Base-by-base conservation (phyloP, 1,139 yeast species). In the Scheffersomyces segobiensis region DNA sequence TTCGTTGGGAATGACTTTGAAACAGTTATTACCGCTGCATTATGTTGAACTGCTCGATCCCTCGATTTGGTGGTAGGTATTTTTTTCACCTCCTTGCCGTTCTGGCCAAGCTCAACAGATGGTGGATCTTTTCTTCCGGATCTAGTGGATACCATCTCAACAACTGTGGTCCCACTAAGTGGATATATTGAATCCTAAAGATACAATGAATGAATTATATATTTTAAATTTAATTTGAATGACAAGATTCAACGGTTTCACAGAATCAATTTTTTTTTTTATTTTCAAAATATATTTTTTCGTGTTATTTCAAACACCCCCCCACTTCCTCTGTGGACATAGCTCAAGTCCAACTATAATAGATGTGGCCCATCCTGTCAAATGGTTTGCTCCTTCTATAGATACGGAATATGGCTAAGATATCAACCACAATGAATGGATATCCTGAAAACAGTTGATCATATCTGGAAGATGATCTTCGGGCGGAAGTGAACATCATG, bases 111-210 rank as follows among this genome's bases (percentile, higher is more conserved):
- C 50, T 48, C 50, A 17, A 48, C 50, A n/a, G 50, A 20, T 20
- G 21, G 10, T 24, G 17, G 50, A 14, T 24, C 58, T 48, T 53
- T 54, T 5, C 52, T 55, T 42, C 54, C 53, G 48, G 61, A 59
- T 32, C 59, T 46, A 17, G 59, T 59, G 21, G 59, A 55, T 42
- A 57, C 61, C 61, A 59, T 57, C 7, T 32, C 42, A 32, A 32
- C 42, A 32, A 14, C 8, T 32, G 12, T 12, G 42, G 42, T 32
- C 12, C 42, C 42, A 32, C 42, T 10, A 32, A 4, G 42, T 32
- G 42, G 42, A 32, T 32, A 10, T 32, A 14, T 32, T 32, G 17
- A 12, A 32, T 32, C 14, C 42, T 32, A 14, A 10, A 10, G 42
- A 32, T 32, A 10, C 12, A 2, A 32, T 12, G 42, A 32, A 32